Percentiles rank a stretch among this genome's conserved stretches.
These are phyloP conservation scores for Ailanthus altissimus DNA, from an alignment of 345 rosid genomes.

Conservation along the genomic window DNA sequence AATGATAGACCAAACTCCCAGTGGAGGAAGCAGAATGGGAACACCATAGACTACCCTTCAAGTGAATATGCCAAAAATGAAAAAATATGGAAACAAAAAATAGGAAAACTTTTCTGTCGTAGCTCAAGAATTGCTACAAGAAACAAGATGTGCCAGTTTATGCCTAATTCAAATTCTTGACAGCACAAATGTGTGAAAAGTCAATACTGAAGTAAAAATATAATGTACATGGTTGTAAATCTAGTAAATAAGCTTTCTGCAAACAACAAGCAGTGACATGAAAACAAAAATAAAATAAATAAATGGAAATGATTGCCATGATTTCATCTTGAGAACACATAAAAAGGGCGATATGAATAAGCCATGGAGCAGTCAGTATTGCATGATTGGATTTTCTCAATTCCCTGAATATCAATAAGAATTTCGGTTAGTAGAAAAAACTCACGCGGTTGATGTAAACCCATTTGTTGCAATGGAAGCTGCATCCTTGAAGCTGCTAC, in stretches of 20 bases:
- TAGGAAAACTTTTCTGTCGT: neutral
- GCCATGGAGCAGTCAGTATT: neutral
- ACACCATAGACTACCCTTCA: neutral
- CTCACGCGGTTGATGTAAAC: constrained; percentile 57
- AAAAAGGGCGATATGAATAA: neutral
- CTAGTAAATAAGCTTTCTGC: neutral
- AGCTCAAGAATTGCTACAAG: neutral
- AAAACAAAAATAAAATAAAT: neutral
- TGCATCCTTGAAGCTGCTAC: constrained; percentile 45
- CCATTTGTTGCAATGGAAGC: constrained; percentile 49
- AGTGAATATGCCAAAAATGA: neutral
- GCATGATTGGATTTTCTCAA: neutral
- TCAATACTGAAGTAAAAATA: neutral
- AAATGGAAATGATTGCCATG: neutral
- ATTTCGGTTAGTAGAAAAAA: neutral
- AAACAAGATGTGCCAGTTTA: neutral
- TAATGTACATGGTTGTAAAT: neutral
- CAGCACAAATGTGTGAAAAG: neutral
- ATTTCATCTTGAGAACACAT: neutral
- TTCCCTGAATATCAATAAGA: neutral
- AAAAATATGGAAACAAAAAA: neutral
- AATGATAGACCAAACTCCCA: neutral
- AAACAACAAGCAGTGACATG: neutral
- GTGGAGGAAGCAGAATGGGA: neutral
- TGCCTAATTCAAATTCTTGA: neutral